Evolutionary conservation across 192 early-diverging fungal species (phyloP).

Genomic region (Coemansia sp.): DNA sequence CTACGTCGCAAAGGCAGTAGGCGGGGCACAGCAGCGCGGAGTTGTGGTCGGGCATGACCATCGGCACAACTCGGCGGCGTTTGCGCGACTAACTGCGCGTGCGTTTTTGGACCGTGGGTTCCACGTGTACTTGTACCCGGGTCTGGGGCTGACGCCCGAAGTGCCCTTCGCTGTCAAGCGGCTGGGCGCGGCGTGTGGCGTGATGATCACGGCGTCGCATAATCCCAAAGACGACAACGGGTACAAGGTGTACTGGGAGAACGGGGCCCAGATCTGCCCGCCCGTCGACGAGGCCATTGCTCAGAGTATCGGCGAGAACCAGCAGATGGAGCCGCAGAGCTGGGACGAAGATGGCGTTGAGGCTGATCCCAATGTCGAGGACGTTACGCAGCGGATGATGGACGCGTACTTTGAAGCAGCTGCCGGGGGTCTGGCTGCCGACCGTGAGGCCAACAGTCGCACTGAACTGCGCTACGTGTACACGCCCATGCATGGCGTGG

Average conservation of each 20-base stretch:
- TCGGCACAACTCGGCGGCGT: slow-evolving; percentile 82
- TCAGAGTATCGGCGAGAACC: slow-evolving; percentile 71
- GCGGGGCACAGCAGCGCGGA: slow-evolving; percentile 67
- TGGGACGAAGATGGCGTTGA: slow-evolving; percentile 72
- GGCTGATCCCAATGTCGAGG: slow-evolving; percentile 55
- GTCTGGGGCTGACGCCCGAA: slow-evolving; percentile 83
- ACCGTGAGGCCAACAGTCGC: slow-evolving; percentile 14
- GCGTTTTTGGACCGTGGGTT: slow-evolving; percentile 80
- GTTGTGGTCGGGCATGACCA: slow-evolving; percentile 95
- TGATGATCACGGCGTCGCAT: slow-evolving; percentile 97
- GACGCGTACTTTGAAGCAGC: slow-evolving; percentile 74
- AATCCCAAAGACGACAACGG: slow-evolving; percentile 96
- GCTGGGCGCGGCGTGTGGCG: slow-evolving; percentile 74
- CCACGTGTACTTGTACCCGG: slow-evolving; percentile 77
- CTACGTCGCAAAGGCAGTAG: slow-evolving; percentile 66
- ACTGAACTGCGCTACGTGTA: slow-evolving; percentile 69
- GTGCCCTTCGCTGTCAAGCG: slow-evolving; percentile 84
- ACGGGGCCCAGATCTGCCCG: slow-evolving; percentile 91
- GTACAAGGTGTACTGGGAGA: slow-evolving; percentile 88
- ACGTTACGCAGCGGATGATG: slow-evolving; percentile 65
- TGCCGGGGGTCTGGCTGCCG: slow-evolving; percentile 35
- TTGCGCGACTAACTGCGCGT: slow-evolving; percentile 83
- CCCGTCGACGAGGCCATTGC: slow-evolving; percentile 87
- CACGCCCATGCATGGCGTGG: slow-evolving; percentile 97
- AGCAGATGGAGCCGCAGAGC: slow-evolving; percentile 51